Percentiles rank a stretch among this genome's conserved stretches.
Evolutionary conservation across 2,329 filamentous ascomycete species (phyloP).

Genomic region (Venturia nashicola): DNA sequence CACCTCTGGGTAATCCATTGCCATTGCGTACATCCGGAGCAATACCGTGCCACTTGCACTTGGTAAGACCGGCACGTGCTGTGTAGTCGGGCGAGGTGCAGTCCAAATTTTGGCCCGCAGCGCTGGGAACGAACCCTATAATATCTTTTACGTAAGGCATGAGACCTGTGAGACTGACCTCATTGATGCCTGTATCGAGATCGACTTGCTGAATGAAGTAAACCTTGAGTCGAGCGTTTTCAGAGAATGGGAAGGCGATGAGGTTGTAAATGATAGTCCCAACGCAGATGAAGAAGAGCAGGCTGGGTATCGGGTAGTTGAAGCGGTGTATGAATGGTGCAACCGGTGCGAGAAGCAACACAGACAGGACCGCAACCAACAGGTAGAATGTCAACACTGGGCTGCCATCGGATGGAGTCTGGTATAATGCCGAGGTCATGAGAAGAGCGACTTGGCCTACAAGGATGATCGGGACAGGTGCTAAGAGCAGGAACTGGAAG

Average conservation of each 20-base stretch:
- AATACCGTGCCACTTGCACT: constrained; percentile 62
- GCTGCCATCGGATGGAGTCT: constrained; percentile 77
- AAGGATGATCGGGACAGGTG: constrained; percentile 65
- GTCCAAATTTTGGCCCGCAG: constrained; percentile 42
- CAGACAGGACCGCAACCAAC: constrained; percentile 52
- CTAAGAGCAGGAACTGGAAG: constrained; percentile 69
- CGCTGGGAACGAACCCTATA: constrained; percentile 57
- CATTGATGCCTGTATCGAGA: constrained; percentile 56
- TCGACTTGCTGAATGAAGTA: constrained; percentile 77
- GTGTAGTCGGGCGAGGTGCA: constrained; percentile 28
- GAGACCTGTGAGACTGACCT: constrained; percentile 56
- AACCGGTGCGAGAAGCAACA: constrained; percentile 62
- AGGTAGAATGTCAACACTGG: constrained; percentile 60
- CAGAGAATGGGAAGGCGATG: constrained; percentile 76
- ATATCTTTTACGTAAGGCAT: constrained; percentile 55
- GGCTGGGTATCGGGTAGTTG: constrained; percentile 67
- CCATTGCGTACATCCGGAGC: constrained; percentile 48
- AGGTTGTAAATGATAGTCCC: constrained; percentile 79
- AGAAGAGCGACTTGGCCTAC: constrained; percentile 65
- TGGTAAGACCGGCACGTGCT: constrained; percentile 39
- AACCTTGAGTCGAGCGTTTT: constrained; percentile 67
- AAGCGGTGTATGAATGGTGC: constrained; percentile 80
- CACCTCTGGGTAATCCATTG: constrained; percentile 13
- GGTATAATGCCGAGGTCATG: constrained; percentile 57
- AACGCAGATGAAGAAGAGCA: constrained; percentile 60